Conservation (phyloP, 176 grass and related monocot species). For the Cenchrus americanus region DNA sequence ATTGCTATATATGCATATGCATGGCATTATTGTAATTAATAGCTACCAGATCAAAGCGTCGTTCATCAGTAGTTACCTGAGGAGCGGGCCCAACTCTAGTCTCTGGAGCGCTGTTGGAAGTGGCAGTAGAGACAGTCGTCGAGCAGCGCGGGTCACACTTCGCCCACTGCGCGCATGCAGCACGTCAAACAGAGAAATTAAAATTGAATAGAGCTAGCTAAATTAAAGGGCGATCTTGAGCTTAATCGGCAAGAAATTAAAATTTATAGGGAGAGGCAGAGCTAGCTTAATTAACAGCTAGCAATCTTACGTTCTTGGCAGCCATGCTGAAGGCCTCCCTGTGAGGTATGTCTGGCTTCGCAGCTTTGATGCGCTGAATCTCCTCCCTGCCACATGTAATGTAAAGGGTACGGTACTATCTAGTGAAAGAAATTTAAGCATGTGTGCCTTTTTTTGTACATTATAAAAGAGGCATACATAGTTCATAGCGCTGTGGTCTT, state of each 20-base stretch:
- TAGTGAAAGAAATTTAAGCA: not conserved
- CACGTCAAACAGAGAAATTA: not conserved
- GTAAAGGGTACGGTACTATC: not conserved
- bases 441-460: not conserved
- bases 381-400: constrained; percentile 71
- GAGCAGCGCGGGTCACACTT: constrained; percentile 88
- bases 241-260: not conserved
- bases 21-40: no score
- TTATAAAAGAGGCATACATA: not conserved
- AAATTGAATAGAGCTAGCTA: not conserved
- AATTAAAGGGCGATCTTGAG: no score
- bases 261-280: not conserved
- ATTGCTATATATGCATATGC: not conserved
- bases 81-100: constrained; percentile 51
- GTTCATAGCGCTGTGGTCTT: not conserved
- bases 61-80: constrained; percentile 24
- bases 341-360: constrained; percentile 91
- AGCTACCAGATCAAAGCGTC: no score
- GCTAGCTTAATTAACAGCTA: not conserved
- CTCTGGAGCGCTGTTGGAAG: constrained; percentile 54
- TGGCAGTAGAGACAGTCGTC: constrained; percentile 58
- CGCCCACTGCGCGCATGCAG: constrained; percentile 63
- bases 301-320: constrained; percentile 88
- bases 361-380: constrained; percentile 98
- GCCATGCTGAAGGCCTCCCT: constrained; percentile 99